These are phyloP conservation scores for Kandelia obovata DNA, from an alignment of 345 rosid genomes.

Conservation along the genomic window DNA sequence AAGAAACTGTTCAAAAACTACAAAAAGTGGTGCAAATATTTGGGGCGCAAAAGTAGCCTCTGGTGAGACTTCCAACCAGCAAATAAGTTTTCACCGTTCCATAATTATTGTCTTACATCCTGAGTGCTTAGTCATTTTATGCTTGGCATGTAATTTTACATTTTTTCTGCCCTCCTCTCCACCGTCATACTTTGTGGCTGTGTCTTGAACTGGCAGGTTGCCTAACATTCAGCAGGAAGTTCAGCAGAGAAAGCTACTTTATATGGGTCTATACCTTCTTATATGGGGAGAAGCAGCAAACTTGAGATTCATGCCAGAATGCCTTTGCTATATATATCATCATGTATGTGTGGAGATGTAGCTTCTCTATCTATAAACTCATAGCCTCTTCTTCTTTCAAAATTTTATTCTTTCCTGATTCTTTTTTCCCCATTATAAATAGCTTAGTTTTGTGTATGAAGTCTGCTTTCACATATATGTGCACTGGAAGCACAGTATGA, in stretches of 20 bases:
- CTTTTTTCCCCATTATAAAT: not conserved
- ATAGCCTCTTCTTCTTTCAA: not conserved
- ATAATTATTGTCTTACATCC: not conserved
- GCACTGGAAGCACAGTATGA: not conserved
- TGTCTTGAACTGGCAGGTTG: conserved; percentile 47
- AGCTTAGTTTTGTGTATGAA: not conserved
- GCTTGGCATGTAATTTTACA: not conserved
- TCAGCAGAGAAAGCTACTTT: conserved; percentile 88
- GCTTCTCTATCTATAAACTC: not conserved
- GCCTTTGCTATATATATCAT: conserved; percentile 97
- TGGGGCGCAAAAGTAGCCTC: conserved; percentile 65
- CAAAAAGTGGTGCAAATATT: conserved; percentile 64
- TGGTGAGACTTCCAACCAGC: conserved; percentile 37
- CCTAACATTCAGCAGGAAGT: conserved; percentile 95
- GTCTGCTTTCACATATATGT: not conserved
- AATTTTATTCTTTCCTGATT: conserved; percentile 5
- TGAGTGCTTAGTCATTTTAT: not conserved
- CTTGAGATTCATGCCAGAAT: conserved; percentile 96
- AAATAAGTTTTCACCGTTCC: not conserved
- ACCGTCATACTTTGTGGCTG: not conserved
- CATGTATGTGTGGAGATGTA: conserved; percentile 53
- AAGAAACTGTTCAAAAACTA: conserved; percentile 57
- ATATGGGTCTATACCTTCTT: conserved; percentile 91
- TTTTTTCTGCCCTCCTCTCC: not conserved
- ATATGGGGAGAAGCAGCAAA: conserved; percentile 99